Evolutionary conservation across 768 basidiomycete genomes (phyloP), one percentile per base, ranked within the genome.

Genomic region (Steccherinum ochraceum): DNA sequence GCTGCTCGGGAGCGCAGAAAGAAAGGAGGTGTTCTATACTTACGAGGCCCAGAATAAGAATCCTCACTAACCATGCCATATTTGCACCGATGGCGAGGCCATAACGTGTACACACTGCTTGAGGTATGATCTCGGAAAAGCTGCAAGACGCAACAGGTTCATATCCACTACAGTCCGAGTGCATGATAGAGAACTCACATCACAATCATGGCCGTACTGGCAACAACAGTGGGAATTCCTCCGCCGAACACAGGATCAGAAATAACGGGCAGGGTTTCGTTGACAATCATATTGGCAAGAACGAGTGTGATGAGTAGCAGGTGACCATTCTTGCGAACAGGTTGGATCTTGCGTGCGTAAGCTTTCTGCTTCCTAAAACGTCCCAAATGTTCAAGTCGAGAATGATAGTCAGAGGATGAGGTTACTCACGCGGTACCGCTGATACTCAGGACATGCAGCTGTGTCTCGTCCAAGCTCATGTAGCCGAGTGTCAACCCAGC

Each of bases 381-480:
- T 11, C 5, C 19, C 20, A n/a, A 5, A 12, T 25, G 10, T 27
- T 11, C 12, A 42, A 24, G 11, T 12, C 16, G 47, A 16, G 26
- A 48, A 27, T 5, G 13, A 35, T 12, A 21, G 27, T 21, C 19
- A 40, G 16, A 19, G 5, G 10, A 18, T 43, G 18, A 7, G 41
- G n/a, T 18, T 43, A 68, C 85, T 48, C 60, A 87, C 86, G 83
- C 75, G 16, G 85, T 86, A 11, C 90, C 90, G 48, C 84, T 84
- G 50, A 88, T 83, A 54, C 83, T 81, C 18, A 93, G 68, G 3
- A 93, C 89, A 60, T 85, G 83, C 35, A 93, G 78, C 72, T 92
- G 89, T 40, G 89, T 91, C 66, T 86, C 86, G 66, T 93, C 90
- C 66, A 92, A 74, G 60, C 84, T 86, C 85, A 93, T 90, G 66